Evolutionary conservation across 2,329 filamentous ascomycete genomes (phyloP).

Genomic region (Claviceps sp.): DNA sequence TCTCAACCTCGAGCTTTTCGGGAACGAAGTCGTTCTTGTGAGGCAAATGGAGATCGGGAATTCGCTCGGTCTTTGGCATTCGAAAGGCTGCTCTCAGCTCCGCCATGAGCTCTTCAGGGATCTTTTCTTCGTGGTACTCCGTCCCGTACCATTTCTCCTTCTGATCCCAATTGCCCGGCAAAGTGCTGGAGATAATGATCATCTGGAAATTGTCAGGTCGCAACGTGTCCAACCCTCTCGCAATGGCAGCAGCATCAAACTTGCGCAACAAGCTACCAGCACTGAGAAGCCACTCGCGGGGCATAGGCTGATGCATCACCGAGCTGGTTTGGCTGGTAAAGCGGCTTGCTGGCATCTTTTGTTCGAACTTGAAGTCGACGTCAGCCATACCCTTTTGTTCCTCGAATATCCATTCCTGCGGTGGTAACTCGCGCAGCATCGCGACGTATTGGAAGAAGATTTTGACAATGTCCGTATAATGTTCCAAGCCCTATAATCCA

Average conservation of each 20-base stretch:
- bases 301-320: conserved; percentile 83
- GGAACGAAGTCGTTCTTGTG: conserved; percentile 95
- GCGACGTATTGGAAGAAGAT: conserved; percentile 85
- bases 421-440: conserved; percentile 65
- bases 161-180: conserved; percentile 70
- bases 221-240: conserved; percentile 57
- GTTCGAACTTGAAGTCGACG: conserved; percentile 87
- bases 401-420: conserved; percentile 86
- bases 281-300: conserved; percentile 78
- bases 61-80: conserved; percentile 42
- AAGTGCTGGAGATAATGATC: conserved; percentile 68
- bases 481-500: conserved; percentile 44
- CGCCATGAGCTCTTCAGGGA: conserved; percentile 60
- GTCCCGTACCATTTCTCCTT: conserved; percentile 98
- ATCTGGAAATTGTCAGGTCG: conserved; percentile 83
- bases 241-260: conserved; percentile 69
- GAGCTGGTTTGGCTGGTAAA: conserved; percentile 78
- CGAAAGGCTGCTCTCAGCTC: conserved; percentile 54
- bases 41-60: conserved; percentile 67
- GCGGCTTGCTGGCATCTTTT: conserved; percentile 78
- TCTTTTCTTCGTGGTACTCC: conserved; percentile 73
- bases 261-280: conserved; percentile 62
- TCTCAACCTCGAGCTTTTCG: conserved; percentile 83
- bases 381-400: conserved; percentile 85
- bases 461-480: conserved; percentile 73